phyloP scores from a whole-genome alignment of 129 eudicot genomes.

The Calendula officinalis region DNA sequence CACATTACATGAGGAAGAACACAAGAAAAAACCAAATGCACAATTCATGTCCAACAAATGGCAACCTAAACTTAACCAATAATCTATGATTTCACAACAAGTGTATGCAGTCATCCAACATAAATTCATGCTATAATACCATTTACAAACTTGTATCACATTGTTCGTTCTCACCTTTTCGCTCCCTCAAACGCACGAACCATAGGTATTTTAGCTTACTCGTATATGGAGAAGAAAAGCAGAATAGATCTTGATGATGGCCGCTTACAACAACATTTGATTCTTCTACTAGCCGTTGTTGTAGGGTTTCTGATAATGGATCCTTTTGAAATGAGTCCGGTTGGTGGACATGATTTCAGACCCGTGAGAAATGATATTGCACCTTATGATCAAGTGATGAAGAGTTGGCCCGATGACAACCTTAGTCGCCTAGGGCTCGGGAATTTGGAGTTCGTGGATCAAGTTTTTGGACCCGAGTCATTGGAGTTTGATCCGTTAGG shows the following conservation, averaged over 20 bases:
- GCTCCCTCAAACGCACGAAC: neutral
- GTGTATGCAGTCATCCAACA: constrained; percentile 21
- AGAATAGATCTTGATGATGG: constrained; percentile 39
- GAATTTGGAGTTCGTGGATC: constrained; percentile 58
- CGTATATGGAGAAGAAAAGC: constrained; percentile 50
- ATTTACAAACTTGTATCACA: constrained; percentile 22
- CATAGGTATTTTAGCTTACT: neutral
- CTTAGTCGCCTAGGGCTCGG: constrained; percentile 65
- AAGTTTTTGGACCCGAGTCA: constrained; percentile 88
- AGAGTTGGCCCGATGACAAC: constrained; percentile 73
- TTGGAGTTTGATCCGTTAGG: constrained; percentile 75
- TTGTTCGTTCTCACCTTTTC: constrained; percentile 17
- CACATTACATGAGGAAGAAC: constrained; percentile 24
- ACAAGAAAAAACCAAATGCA: constrained; percentile 24
- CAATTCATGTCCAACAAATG: constrained; percentile 44
- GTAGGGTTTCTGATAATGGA: constrained; percentile 68
- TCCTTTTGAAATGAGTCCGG: constrained; percentile 78
- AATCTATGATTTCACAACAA: constrained; percentile 33
- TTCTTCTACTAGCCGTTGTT: constrained; percentile 44
- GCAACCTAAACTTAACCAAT: constrained; percentile 44
- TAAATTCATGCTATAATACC: constrained; percentile 20
- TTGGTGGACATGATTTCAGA: constrained; percentile 71
- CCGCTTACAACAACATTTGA: constrained; percentile 53
- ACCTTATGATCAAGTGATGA: constrained; percentile 77
- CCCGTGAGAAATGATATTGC: constrained; percentile 81